Percentiles rank a stretch among this genome's conserved stretches.
These are phyloP conservation scores for Luzula sylvatica DNA, from an alignment of 176 grass and related monocot species.

Conservation along the genomic window DNA sequence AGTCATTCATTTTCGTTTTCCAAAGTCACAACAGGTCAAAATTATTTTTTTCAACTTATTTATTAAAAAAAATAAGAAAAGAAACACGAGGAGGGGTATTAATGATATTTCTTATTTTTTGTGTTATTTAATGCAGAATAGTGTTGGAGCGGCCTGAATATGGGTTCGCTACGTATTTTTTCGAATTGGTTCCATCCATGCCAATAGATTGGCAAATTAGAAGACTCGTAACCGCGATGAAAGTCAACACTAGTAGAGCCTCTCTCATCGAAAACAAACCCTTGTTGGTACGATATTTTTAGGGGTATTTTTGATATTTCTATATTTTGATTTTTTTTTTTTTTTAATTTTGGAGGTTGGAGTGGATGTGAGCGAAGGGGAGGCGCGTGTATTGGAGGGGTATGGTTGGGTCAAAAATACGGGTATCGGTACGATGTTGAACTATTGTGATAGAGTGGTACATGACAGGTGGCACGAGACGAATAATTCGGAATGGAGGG, in stretches of 20 bases:
- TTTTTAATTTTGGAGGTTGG: conserved; percentile 33
- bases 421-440: conserved; percentile 70
- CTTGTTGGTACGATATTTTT: conserved; percentile 40
- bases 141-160: conserved; percentile 95
- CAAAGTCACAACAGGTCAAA: no score
- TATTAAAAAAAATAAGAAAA: no score
- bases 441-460: conserved; percentile 63
- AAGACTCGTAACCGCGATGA: conserved; percentile 75
- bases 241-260: conserved; percentile 52
- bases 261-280: conserved; percentile 77
- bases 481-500: conserved; percentile 50
- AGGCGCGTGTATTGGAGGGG: conserved; percentile 44
- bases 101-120: neutral
- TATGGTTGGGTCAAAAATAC: conserved; percentile 81
- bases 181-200: conserved; percentile 58
- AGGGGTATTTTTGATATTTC: no score
- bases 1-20: conserved; percentile 92
- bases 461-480: conserved; percentile 54
- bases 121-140: conserved; percentile 42
- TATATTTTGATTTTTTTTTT: neutral
- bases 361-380: conserved; percentile 58
- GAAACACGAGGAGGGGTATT: no score
- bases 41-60: neutral
- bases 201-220: conserved; percentile 75
- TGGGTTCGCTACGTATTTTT: conserved; percentile 92